Evolutionary conservation across 441 rosid genomes (phyloP).

Genomic region (Croton laevigatus): DNA sequence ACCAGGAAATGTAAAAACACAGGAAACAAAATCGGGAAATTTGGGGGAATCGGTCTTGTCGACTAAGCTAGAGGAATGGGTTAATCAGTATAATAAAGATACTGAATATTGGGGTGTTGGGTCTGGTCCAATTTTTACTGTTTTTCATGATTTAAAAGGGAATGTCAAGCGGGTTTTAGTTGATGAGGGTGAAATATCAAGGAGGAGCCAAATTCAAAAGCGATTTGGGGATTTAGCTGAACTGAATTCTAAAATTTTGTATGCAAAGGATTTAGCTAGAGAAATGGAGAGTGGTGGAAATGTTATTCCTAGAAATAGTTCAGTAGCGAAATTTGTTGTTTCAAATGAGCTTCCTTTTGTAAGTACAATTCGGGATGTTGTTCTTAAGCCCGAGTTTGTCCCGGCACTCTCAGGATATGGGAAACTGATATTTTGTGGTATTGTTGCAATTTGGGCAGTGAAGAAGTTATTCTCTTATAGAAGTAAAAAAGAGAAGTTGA

Average conservation of each 20-base stretch:
- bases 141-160: conserved; percentile 52
- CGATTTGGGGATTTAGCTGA: conserved; percentile 29
- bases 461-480: conserved; percentile 39
- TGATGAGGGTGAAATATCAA: conserved; percentile 53
- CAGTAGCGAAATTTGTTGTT: conserved; percentile 64
- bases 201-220: conserved; percentile 36
- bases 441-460: conserved; percentile 50
- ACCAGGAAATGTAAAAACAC: conserved; percentile 24
- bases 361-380: conserved; percentile 31
- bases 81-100: conserved; percentile 57
- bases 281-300: conserved; percentile 60
- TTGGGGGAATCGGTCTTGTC: conserved; percentile 48
- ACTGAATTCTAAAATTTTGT: conserved; percentile 39
- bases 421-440: conserved; percentile 44
- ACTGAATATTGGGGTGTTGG: conserved; percentile 75
- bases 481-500: conserved; percentile 40
- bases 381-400: conserved; percentile 36
- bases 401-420: conserved; percentile 50
- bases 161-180: conserved; percentile 60
- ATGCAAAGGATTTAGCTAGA: conserved; percentile 63
- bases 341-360: conserved; percentile 37
- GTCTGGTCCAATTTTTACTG: conserved; percentile 57
- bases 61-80: conserved; percentile 67
- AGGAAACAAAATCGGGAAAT: conserved; percentile 25
- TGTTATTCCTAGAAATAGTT: conserved; percentile 62